Evolutionary conservation across 805 yeast genomes (phyloP).

Genomic region (Clavispora phyllophila): DNA sequence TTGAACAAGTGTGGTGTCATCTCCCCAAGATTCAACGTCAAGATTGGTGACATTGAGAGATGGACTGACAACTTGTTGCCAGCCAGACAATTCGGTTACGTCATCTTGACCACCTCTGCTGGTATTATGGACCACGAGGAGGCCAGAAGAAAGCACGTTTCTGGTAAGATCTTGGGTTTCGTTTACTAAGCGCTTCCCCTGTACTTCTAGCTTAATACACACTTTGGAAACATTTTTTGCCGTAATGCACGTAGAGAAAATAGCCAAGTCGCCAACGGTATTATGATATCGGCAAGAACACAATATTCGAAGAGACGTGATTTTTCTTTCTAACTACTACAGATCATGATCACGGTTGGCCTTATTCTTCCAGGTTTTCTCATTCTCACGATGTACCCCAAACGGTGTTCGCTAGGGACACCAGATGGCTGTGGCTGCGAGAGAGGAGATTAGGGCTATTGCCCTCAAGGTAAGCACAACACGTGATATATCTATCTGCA

Average conservation of each 20-base stretch:
- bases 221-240: not conserved
- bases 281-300: too few relatives aligned
- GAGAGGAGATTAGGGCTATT: conserved; percentile 16
- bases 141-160: conserved; percentile 26
- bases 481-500: not conserved
- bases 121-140: conserved; percentile 27
- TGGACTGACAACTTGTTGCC: conserved; percentile 28
- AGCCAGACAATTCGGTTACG: conserved; percentile 24
- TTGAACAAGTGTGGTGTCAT: conserved; percentile 44
- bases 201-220: conserved; percentile 1
- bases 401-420: too few relatives aligned
- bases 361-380: too few relatives aligned
- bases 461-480: conserved; percentile 7
- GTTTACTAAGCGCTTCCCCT: conserved; percentile 14
- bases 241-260: too few relatives aligned
- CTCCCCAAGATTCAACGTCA: conserved; percentile 25
- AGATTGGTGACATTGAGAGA: conserved; percentile 21
- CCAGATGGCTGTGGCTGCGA: too few relatives aligned
- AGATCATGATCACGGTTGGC: too few relatives aligned
- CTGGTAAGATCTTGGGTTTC: conserved; percentile 25
- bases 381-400: too few relatives aligned
- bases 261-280: too few relatives aligned
- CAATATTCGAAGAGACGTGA: too few relatives aligned
- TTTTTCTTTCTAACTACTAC: too few relatives aligned
- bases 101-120: conserved; percentile 24